Base-by-base conservation (phyloP, 306 rosid genomes). In the Vicia sativa region DNA sequence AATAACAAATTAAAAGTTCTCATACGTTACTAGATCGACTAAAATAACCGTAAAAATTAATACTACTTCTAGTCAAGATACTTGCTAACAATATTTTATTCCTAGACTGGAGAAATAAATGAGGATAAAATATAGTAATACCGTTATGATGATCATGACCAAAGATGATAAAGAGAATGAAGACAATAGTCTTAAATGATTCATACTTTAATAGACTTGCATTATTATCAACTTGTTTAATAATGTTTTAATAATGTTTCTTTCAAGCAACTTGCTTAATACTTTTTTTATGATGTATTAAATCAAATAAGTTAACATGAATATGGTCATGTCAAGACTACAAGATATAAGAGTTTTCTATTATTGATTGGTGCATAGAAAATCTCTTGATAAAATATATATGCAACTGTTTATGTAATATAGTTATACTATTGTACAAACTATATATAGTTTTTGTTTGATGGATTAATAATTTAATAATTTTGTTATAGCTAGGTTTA, bases 151-250 rank as follows among this genome's bases (percentile, higher is more conserved):
- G 42, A 66, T 34, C 9, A 34, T 50, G 44, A 64, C 66, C 48
- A 21, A 23, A 23, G 52, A 39, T 26, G 41, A 73, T 62, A 56
- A 73, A 67, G 75, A 64, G 46, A 64, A 21, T 26, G 41, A 6
- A 12, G 56, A 41, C 69, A 45, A 67, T 42, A 66, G 65, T 9
- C 34, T 65, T 21, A 28, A 34, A 49, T 49, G 49, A 53, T 67
- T 9, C 45, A 53, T 29, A 23, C 14, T 52, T 41, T 38, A 8
- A 1, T 41, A 43, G 45, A 60, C n/a, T 9, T 23, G n/a, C 69
- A 72, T 67, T 21, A 39, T 9, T 15, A 41, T 43, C 78, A 67
- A 72, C 18, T 61, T 73, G 82, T 67, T 66, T 11, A 23, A 10
- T 28, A 57, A 45, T 55, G 52, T 35, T 61, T 66, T 11, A 23